Base-by-base conservation (phyloP, 2,329 filamentous ascomycete species). In the Paraphoma chrysanthemicola region DNA sequence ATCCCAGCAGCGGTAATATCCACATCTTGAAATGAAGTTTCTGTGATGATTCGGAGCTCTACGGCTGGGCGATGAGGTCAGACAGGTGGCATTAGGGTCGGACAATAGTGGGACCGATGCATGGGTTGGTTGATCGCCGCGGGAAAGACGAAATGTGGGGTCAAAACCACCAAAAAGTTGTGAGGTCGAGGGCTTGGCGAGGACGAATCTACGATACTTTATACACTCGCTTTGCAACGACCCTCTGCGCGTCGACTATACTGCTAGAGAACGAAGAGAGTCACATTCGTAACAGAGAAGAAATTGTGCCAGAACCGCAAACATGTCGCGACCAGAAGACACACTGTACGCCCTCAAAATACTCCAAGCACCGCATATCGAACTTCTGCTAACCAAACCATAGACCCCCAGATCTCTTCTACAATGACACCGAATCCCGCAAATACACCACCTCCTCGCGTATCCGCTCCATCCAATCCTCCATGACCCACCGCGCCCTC, bases 371-470 rank as follows among this genome's bases (percentile, higher is more conserved):
- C 43, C 46, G 51, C 50, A 51, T 55, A 48, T 58, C 59, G 63
- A 53, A 57, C 43, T 51, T 44, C 18, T 33, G 53, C 42, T 10
- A 5, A 41, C 12, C 6, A 11, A 16, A 36, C 18, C 31, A 2
- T 76, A 96, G 92, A 75, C 92, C 93, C 48, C 94, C 95, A 64
- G 95, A 99, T 80, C 90, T 98, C 74, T 96, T 96, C 83, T 99
- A 99, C 85, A 90, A 97, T 83, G 94, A 98, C 81, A 84, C 85
- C 77, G 94, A 97, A 83, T 94, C 95, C 31, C 90, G 91, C 76
- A 98, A 98, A 83, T 99, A 99, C 83, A 98, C 95, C 8, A 97
- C 94, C 4, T 94, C 89, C 62, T 97, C 93, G 4, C 92, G 95
- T 62, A 98, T 99, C 74, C 92, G 95, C 72, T 93, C 91, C 68